phyloP scores from a whole-genome alignment of 2,329 filamentous ascomycete species.

The Purpureocillium takamizusanense region DNA sequence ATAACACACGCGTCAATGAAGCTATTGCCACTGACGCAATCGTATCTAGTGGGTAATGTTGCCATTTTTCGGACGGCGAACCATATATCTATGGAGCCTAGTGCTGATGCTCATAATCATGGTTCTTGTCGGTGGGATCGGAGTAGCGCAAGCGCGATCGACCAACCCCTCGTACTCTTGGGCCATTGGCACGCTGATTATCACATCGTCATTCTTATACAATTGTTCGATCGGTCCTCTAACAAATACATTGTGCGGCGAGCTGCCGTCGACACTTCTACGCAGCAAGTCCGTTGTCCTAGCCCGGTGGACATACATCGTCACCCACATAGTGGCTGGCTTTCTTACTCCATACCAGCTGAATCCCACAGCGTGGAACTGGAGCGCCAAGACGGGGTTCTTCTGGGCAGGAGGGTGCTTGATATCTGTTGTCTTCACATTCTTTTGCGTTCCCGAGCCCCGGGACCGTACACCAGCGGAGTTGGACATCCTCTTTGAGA shows the following conservation, averaged over 20 bases:
- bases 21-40: too few relatives aligned
- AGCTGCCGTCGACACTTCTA: slow-evolving; percentile 29
- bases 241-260: slow-evolving; percentile 25
- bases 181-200: slow-evolving; percentile 5
- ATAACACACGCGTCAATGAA: too few relatives aligned
- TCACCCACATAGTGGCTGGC: slow-evolving; percentile 28
- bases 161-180: slow-evolving; percentile 5
- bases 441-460: slow-evolving; percentile 49
- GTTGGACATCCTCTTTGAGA: too few relatives aligned
- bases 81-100: slow-evolving; percentile 6
- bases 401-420: slow-evolving; percentile 29
- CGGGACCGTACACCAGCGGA: too few relatives aligned
- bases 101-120: slow-evolving; percentile 5
- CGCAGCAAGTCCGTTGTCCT: slow-evolving; percentile 32
- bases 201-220: slow-evolving; percentile 7
- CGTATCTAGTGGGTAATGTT: not conserved
- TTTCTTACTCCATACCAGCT: slow-evolving; percentile 24
- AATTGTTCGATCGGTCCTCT: slow-evolving; percentile 33
- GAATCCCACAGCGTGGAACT: slow-evolving; percentile 21
- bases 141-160: slow-evolving; percentile 2
- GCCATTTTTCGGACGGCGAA: slow-evolving; percentile 6
- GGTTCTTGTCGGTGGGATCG: slow-evolving; percentile 5
- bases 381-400: slow-evolving; percentile 27
- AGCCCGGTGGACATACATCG: slow-evolving; percentile 27
- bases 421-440: slow-evolving; percentile 53